These are phyloP conservation scores for Phytophthora pini DNA, from an alignment of 352 stramenopile genomes.

Conservation along the genomic window DNA sequence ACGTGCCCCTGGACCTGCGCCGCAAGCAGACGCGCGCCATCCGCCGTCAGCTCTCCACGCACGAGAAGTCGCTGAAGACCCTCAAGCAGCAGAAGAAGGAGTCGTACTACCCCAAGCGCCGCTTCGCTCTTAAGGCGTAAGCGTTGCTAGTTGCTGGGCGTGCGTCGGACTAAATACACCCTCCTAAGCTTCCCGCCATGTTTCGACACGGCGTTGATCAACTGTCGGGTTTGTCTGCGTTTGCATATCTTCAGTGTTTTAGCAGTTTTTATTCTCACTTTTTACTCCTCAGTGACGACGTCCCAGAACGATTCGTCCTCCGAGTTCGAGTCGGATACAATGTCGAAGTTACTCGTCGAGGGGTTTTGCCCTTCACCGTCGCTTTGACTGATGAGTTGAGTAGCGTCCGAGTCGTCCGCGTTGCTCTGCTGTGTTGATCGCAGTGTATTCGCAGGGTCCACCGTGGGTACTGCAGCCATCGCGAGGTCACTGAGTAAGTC, in stretches of 20 bases:
- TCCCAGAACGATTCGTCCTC: constrained; percentile 44
- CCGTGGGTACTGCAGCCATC: constrained; percentile 43
- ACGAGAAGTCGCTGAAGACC: constrained; percentile 95
- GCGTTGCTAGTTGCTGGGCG: constrained; percentile 39
- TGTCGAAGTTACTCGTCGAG: constrained; percentile 47
- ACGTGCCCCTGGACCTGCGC: constrained; percentile 98
- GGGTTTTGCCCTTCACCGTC: constrained; percentile 23
- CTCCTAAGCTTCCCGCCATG: constrained; percentile 66
- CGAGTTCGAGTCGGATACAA: constrained; percentile 67
- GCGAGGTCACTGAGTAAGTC: constrained; percentile 61
- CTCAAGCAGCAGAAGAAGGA: constrained; percentile 96
- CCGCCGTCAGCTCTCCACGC: constrained; percentile 95
- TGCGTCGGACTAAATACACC: constrained; percentile 71
- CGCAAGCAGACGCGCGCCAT: constrained; percentile 99
- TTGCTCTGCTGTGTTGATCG: constrained; percentile 69
- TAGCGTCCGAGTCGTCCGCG: constrained; percentile 28
- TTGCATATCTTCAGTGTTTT: neutral
- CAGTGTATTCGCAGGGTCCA: constrained; percentile 55
- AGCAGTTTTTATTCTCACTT: constrained; percentile 1
- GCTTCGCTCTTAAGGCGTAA: constrained; percentile 99
- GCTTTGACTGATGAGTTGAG: constrained; percentile 29
- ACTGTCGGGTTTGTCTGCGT: constrained; percentile 13
- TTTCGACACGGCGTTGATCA: constrained; percentile 40
- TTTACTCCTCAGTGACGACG: constrained; percentile 34
- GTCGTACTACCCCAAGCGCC: constrained; percentile 95